Evolutionary conservation across 1,284 basidiomycete genomes (phyloP), one percentile per base, ranked within the genome.

Genomic region (Flammula alnicola): DNA sequence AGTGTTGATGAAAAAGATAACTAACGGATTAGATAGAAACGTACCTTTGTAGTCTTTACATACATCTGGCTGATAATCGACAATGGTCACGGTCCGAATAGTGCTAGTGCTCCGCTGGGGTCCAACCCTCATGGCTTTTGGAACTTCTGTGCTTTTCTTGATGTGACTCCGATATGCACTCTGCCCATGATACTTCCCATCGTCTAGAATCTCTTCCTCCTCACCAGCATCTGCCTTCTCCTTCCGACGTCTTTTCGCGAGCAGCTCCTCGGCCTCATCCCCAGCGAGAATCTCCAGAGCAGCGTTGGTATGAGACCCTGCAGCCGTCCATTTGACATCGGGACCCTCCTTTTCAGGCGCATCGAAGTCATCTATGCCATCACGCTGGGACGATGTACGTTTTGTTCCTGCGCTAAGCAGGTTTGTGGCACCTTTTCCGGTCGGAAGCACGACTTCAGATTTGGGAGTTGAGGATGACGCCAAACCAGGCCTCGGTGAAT

Each of bases 11-110:
- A 56, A 32, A 32, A 32, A 27, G 44, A 19, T 31, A 41, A 22
- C 46, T 30, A 55, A 37, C n/a, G 33, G 12, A 25, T 19, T 12
- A 17, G 17, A 44, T 29, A 12, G 36, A 17, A 19, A 75, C 81
- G 51, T 57, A 91, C 91, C 92, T 84, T 98, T 98, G 73, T 99
- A 99, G 71, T 98, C 95, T 70, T 99, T 99, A 73, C 97, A 99
- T 16, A 98, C 93, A 64, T 98, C 96, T 3, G 97, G 96, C 72
- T 99, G 97, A 72, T 98, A 99, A 75, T 99, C 97, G 42, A 94
- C 82, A 49, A 98, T 86, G 0, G 96, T 98, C 46, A 98, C 95
- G 1, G 92, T 95, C 49, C 94, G 83, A 58, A 99, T 95, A 51
- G 96, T 98, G 62, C 76, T 88, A 6, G 84, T 83, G 36, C 79